These are phyloP conservation scores for Plantago coronopus DNA, from an alignment of 305 asterid genomes.

Conservation along the genomic window DNA sequence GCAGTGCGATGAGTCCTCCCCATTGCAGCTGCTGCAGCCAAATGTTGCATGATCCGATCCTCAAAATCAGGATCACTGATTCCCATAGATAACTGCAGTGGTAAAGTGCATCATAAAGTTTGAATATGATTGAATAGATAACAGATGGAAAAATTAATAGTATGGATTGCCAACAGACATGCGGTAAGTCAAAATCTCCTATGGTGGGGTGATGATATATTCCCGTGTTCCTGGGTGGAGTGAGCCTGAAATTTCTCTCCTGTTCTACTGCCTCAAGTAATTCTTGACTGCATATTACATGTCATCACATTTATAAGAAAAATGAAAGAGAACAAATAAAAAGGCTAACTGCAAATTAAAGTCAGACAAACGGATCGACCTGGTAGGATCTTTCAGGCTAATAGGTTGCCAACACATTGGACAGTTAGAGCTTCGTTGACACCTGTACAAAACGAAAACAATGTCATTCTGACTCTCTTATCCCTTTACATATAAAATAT, in stretches of 20 bases:
- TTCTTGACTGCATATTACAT: conserved; percentile 43
- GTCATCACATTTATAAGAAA: conserved; percentile 11
- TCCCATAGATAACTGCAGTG: conserved; percentile 61
- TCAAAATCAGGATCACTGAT: conserved; percentile 61
- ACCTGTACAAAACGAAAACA: conserved; percentile 38
- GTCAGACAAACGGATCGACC: conserved; percentile 31
- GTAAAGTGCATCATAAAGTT: conserved; percentile 10
- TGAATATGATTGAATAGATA: conserved; percentile 13
- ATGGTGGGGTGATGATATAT: conserved; percentile 5
- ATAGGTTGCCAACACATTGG: conserved; percentile 92
- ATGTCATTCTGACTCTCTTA: background rate
- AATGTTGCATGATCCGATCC: conserved; percentile 76
- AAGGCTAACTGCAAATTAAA: conserved; percentile 8
- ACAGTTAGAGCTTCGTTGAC: conserved; percentile 87
- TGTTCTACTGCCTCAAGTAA: conserved; percentile 29
- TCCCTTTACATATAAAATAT: no score
- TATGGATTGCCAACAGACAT: conserved; percentile 40
- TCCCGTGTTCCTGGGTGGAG: conserved; percentile 1
- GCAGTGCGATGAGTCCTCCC: conserved; percentile 60
- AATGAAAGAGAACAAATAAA: conserved; percentile 13
- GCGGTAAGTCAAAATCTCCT: conserved; percentile 30
- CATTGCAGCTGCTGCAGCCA: conserved; percentile 95
- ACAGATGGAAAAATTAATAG: conserved; percentile 17
- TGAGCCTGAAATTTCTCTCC: conserved; percentile 2
- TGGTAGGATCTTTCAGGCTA: conserved; percentile 73